Conservation (phyloP, 495 filamentous ascomycete genomes). For the Hypomontagnella monticulosa region DNA sequence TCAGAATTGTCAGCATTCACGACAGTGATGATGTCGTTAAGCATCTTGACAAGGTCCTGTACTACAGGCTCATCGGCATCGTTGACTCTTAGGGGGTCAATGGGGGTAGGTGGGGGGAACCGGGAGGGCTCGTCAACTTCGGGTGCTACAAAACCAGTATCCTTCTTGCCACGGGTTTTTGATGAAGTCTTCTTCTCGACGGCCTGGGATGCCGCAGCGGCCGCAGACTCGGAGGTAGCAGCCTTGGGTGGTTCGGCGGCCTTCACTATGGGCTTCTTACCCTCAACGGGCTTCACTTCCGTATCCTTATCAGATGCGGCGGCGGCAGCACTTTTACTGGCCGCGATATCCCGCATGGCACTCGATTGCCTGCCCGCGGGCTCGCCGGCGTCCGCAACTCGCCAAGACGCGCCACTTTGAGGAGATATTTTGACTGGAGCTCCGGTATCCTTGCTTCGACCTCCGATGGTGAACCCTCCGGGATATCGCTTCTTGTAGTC, state of each 20-base stretch:
- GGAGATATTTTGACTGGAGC: conserved; percentile 83
- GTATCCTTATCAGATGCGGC: conserved; percentile 36
- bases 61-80: conserved; percentile 85
- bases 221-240: conserved; percentile 33
- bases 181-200: conserved; percentile 23
- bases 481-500: conserved; percentile 94
- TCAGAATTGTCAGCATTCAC: conserved; percentile 84
- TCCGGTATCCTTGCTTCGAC: conserved; percentile 66
- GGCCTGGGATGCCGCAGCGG: conserved; percentile 16
- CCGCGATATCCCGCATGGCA: conserved; percentile 46
- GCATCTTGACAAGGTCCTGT: conserved; percentile 91
- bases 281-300: conserved; percentile 45
- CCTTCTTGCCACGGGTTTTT: conserved; percentile 22
- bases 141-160: conserved; percentile 54
- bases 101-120: conserved; percentile 67
- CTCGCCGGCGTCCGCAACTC: conserved; percentile 66
- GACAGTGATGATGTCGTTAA: conserved; percentile 94
- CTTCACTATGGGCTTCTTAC: conserved; percentile 27
- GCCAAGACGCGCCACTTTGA: conserved; percentile 87
- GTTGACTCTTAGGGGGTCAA: conserved; percentile 77
- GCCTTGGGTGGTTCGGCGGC: conserved; percentile 38
- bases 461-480: conserved; percentile 64
- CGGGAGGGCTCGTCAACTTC: conserved; percentile 69
- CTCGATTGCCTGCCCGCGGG: conserved; percentile 55
- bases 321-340: conserved; percentile 51